These are phyloP conservation scores for Gossypium bickii DNA, from an alignment of 345 rosid species.

Conservation along the genomic window DNA sequence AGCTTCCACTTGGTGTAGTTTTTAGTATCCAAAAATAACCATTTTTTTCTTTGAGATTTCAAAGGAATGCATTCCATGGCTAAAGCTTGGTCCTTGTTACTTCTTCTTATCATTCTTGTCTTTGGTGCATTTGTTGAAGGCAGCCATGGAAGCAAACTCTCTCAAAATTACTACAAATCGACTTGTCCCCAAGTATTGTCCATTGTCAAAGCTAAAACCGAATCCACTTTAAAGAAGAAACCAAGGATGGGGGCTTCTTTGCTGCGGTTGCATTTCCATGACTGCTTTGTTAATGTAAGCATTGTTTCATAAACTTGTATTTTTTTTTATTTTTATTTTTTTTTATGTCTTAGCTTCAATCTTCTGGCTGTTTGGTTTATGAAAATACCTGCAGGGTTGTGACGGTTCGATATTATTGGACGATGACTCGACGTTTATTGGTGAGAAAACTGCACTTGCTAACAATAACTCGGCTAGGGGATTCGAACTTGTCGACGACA, in stretches of 20 bases:
- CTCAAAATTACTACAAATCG: slow-evolving; percentile 15
- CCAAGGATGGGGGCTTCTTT: slow-evolving; percentile 40
- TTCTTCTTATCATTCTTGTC: neutral
- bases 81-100: neutral
- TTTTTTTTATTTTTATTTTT: neutral
- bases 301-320: neutral
- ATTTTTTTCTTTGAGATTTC: neutral
- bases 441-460: slow-evolving; percentile 47
- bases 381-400: slow-evolving; percentile 36
- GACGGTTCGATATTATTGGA: slow-evolving; percentile 51
- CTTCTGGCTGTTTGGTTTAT: neutral
- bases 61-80: neutral
- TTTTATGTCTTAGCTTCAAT: neutral
- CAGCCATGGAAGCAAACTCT: slow-evolving; percentile 23
- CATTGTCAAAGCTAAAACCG: slow-evolving; percentile 22
- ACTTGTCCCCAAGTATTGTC: slow-evolving; percentile 33
- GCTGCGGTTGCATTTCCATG: slow-evolving; percentile 19
- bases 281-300: slow-evolving; percentile 46
- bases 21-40: neutral
- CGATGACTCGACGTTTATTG: slow-evolving; percentile 36
- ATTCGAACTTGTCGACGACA: slow-evolving; percentile 33
- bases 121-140: neutral
- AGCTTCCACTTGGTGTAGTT: neutral
- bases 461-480: slow-evolving; percentile 43
- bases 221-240: slow-evolving; percentile 20